Conservation (phyloP, 192 early-diverging fungal species). For the Coemansia biformis region DNA sequence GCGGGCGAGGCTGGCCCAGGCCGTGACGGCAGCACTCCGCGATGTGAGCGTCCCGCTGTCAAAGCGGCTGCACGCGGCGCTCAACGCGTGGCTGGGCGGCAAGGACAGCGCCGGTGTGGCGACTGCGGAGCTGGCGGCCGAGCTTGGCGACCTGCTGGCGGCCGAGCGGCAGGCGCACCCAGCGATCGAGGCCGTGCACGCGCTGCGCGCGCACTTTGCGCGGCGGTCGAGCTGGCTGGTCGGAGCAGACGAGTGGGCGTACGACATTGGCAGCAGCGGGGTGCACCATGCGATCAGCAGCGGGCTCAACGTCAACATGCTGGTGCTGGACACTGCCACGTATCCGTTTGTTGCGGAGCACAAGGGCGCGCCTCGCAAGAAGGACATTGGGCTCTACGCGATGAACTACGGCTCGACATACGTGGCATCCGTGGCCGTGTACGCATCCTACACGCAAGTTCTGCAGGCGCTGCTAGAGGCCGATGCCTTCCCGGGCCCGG, state of each 20-base stretch:
- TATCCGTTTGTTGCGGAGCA: conserved; percentile 57
- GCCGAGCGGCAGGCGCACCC: conserved; percentile 22
- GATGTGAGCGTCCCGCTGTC: conserved; percentile 50
- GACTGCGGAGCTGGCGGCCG: conserved; percentile 48
- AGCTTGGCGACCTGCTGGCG: conserved; percentile 45
- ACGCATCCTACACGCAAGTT: conserved; percentile 83
- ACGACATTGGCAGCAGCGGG: conserved; percentile 82
- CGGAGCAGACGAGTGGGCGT: conserved; percentile 80
- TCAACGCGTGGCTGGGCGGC: conserved; percentile 65
- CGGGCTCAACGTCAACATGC: conserved; percentile 80
- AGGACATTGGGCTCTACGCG: conserved; percentile 92
- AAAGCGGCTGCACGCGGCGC: conserved; percentile 52
- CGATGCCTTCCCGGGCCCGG: conserved; percentile 80
- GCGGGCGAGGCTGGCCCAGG: conserved; percentile 61
- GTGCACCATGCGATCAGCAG: conserved; percentile 87
- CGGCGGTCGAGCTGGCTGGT: conserved; percentile 81
- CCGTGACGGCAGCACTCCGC: conserved; percentile 56
- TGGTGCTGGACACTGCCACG: conserved; percentile 82
- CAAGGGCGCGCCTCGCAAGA: conserved; percentile 68
- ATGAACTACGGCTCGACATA: conserved; percentile 90
- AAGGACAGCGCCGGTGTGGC: conserved; percentile 54
- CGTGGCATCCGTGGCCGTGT: conserved; percentile 86
- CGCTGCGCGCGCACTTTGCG: conserved; percentile 38
- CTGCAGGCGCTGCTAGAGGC: conserved; percentile 86
- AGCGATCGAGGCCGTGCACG: conserved; percentile 20